Base-by-base conservation (phyloP, 2,329 filamentous ascomycete species). In the Nemania bipapillata region DNA sequence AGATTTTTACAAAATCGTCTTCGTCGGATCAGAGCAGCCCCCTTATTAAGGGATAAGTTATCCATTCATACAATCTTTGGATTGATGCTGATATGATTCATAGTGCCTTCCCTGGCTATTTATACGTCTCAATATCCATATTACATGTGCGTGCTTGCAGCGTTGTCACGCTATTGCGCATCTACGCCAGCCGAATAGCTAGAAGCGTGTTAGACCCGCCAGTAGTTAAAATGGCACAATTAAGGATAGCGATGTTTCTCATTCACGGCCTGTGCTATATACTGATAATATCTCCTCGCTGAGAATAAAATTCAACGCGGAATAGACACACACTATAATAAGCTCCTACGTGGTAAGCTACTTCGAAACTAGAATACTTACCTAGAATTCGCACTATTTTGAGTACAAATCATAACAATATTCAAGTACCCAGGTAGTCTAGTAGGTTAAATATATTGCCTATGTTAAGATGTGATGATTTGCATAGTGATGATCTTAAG, bases 1-100 rank as follows among this genome's bases (percentile, higher is more conserved):
- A 42, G 24, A 64, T 56, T 37, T 0, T 26, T 28, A 24, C 28
- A 30, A 37, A 20, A 63, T 55, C 42, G 1, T 37, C 24, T 26
- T 56, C 15, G 50, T 47, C 35, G 15, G 58, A 59, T 37, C 8
- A 60, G 63, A 72, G 54, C 72, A 74, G 75, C 74, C 76, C 74
- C 75, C 75, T 74, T 69, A 66, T 73, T 53, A 30, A 69, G 75
- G 76, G 77, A 79, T 78, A 78, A 78, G 77, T 78, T 53, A 62
- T 45, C 28, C 65, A 49, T 9, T 17, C 28, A 49, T 60, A 5
- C 42, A 20, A 20, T 47, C 22, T 12, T 54, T 22, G 7, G 26
- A 20, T 62, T 54, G 5, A 20, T 67, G 63, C 75, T 75, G 65
- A 77, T 60, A 49, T 42, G 37, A 40, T 40, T 8, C 45, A 56